Percentiles rank a stretch among this genome's conserved stretches.
Evolutionary conservation across 345 rosid genomes (phyloP).

Genomic region (Isatis tinctoria): DNA sequence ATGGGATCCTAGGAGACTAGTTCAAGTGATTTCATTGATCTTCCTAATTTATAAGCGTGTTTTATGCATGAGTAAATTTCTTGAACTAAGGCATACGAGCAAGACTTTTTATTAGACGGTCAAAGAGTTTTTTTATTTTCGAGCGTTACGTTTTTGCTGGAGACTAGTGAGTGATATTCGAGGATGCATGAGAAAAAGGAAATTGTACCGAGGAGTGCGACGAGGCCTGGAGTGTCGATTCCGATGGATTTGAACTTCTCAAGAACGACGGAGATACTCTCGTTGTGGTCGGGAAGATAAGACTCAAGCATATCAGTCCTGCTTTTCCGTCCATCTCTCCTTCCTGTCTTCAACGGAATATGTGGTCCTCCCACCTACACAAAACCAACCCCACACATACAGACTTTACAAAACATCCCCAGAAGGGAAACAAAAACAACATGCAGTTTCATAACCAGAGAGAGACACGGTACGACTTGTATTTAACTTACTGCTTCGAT

Average conservation of each 20-base stretch:
- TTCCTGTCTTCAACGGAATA: slow-evolving; percentile 84
- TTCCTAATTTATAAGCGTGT: neutral
- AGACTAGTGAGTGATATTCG: neutral
- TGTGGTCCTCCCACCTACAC: slow-evolving; percentile 87
- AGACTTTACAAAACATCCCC: neutral
- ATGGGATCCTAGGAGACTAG: neutral
- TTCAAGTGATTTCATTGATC: neutral
- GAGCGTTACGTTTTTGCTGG: neutral
- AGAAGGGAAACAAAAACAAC: neutral
- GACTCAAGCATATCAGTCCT: slow-evolving; percentile 74
- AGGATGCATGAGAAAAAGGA: neutral
- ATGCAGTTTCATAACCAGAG: neutral
- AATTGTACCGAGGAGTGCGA: slow-evolving; percentile 44
- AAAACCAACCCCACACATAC: neutral
- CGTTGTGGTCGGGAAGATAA: slow-evolving; percentile 91
- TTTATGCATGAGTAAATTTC: neutral
- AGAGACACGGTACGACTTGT: neutral
- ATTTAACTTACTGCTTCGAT: slow-evolving; percentile 54
- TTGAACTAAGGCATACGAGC: neutral
- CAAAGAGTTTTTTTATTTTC: neutral
- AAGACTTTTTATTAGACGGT: neutral
- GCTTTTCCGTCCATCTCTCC: slow-evolving; percentile 90
- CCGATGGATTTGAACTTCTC: slow-evolving; percentile 79
- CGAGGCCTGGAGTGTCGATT: slow-evolving; percentile 75
- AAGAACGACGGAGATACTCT: slow-evolving; percentile 77